A percentile compares a stretch with the other conserved stretches of the same genome.
Conservation (phyloP, 306 rosid species). For the Vicia sativa region DNA sequence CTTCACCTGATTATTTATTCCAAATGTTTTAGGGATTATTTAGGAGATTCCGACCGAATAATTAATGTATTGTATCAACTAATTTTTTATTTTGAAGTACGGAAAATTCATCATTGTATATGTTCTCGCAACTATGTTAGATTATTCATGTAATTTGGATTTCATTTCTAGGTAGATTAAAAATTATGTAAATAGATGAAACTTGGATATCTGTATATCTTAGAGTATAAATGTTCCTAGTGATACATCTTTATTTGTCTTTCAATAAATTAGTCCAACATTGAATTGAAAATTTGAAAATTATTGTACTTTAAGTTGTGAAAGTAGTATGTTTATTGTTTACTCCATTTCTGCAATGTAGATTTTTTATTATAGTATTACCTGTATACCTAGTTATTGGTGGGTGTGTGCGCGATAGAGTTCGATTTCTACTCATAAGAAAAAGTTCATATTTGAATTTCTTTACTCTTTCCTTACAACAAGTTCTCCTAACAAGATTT, state of each 20-base stretch:
- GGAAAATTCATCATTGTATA: constrained; percentile 24
- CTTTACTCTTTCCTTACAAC: not conserved
- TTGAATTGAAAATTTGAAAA: too few species aligned
- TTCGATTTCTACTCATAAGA: not conserved
- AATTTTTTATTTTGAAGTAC: not conserved
- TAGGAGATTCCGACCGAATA: constrained; percentile 29
- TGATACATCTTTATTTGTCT: not conserved
- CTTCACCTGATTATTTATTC: constrained; percentile 24
- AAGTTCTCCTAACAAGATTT: not conserved
- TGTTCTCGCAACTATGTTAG: not conserved
- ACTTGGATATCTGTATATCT: constrained; percentile 19
- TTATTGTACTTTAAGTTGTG: too few species aligned
- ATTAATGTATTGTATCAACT: constrained; percentile 19
- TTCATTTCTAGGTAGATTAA: constrained; percentile 34
- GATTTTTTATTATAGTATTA: not conserved
- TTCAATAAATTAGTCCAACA: too few species aligned
- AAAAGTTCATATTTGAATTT: not conserved
- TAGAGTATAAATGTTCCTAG: constrained; percentile 1
- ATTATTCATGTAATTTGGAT: constrained; percentile 30
- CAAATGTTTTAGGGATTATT: constrained; percentile 14
- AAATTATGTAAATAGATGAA: constrained; percentile 28
- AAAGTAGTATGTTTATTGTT: too few species aligned
- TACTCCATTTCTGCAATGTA: not conserved
- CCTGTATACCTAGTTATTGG: not conserved
- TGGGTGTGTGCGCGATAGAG: not conserved